phyloP scores from a whole-genome alignment of 495 filamentous ascomycete species.

The Neurospora pannonica region DNA sequence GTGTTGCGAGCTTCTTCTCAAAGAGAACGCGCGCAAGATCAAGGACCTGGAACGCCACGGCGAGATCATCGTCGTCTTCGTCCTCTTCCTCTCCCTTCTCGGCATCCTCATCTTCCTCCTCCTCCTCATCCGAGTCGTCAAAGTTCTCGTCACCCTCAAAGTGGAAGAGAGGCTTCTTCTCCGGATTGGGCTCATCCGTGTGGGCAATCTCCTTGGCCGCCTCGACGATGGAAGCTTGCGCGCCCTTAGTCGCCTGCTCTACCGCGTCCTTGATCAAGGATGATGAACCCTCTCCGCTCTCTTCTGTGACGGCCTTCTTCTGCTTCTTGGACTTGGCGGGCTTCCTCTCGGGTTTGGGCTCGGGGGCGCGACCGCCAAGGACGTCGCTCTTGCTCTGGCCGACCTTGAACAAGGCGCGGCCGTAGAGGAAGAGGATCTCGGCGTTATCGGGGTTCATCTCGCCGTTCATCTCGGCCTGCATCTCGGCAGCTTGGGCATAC shows the following conservation, averaged over 20 bases:
- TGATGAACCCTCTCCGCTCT: constrained; percentile 25
- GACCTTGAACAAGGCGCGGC: constrained; percentile 83
- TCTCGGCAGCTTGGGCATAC: constrained; percentile 78
- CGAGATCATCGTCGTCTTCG: constrained; percentile 86
- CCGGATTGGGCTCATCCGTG: constrained; percentile 17
- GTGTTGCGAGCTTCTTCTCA: constrained; percentile 40
- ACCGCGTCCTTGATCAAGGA: constrained; percentile 39
- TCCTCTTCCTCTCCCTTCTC: constrained; percentile 45
- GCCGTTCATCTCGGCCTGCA: constrained; percentile 86
- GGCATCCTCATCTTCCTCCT: constrained; percentile 47
- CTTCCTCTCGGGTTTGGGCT: constrained; percentile 34
- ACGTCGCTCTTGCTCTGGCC: constrained; percentile 92
- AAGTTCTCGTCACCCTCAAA: constrained; percentile 93
- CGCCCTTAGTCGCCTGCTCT: constrained; percentile 33
- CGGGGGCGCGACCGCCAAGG: constrained; percentile 70
- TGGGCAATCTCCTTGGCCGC: constrained; percentile 31
- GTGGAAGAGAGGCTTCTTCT: constrained; percentile 71
- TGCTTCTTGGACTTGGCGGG: constrained; percentile 14
- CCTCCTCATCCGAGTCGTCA: constrained; percentile 65
- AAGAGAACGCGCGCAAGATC: constrained; percentile 84
- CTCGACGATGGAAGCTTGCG: constrained; percentile 27
- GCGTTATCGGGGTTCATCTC: constrained; percentile 85
- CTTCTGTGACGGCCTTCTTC: constrained; percentile 14
- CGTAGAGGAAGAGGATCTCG: constrained; percentile 87
- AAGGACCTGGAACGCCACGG: constrained; percentile 80